Base-by-base conservation (phyloP, 2,329 filamentous ascomycete genomes). In the Penicillium olsonii region DNA sequence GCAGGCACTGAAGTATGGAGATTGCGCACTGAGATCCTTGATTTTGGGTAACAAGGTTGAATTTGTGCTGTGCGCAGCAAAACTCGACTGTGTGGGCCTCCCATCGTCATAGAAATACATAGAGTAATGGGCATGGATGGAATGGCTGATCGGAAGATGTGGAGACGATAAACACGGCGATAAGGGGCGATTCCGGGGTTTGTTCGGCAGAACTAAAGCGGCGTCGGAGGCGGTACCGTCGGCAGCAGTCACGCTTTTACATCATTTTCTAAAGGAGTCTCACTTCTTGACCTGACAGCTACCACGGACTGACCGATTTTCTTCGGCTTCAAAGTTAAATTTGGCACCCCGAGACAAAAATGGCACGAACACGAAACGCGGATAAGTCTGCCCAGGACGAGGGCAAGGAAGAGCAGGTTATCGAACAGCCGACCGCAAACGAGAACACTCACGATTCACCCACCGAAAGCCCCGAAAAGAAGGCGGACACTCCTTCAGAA, bases 141-240 rank as follows among this genome's bases (percentile, higher is more conserved):
- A 35, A 17, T 35, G 9, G 33, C 17, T 35, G 33, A 35, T 35
- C 33, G 33, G 15, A 35, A 60, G 50, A 56, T 42, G 58, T 60
- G 58, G 59, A 61, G 57, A 59, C 50, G 54, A 58, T 57, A 57
- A 55, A 55, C 48, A 48, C 17, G 39, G 40, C 29, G 48, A 48
- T 50, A 54, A 52, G 52, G 49, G 37, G 39, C 37, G 48, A 47
- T 31, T 59, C 55, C 49, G 57, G 59, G 55, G 59, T 52, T 40
- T 26, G 19, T 15, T 19, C 2, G 42, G 57, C 59, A 63, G 48
- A 51, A 39, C 6, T 5, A 45, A n/a, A 55, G 54, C 53, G 57
- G 55, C 53, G 26, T 5, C 1, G 0, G 2, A n/a, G 44, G 55
- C 60, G 60, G 59, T 55, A 48, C 41, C 37, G 3, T 15, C 27